Conservation (phyloP, 257 asterid genomes). For the Apocynum venetum region DNA sequence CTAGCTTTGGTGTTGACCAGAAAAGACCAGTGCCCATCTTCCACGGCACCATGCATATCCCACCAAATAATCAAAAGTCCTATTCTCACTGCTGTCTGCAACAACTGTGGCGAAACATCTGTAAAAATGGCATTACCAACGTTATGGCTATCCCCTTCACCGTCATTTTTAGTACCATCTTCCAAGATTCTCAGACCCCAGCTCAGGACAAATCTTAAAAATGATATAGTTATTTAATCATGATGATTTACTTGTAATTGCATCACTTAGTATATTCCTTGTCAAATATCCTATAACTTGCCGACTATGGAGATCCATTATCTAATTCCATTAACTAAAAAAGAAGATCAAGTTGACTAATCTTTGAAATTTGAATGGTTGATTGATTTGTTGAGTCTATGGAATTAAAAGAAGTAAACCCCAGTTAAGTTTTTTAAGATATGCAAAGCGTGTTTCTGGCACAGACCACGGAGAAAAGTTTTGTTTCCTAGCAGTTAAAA, state of each 20-base stretch:
- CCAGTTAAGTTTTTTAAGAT: no score
- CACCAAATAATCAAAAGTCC: no score
- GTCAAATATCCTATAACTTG: background rate
- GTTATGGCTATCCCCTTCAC: background rate
- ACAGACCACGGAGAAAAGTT: background rate
- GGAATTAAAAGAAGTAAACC: background rate
- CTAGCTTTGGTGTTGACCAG: no score
- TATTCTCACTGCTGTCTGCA: background rate
- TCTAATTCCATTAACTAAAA: background rate
- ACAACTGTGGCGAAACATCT: background rate
- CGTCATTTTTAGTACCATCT: conserved; percentile 6
- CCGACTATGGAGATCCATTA: background rate
- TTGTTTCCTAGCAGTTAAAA: no score
- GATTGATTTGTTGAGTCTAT: no score
- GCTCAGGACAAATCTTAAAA: background rate
- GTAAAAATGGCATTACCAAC: background rate
- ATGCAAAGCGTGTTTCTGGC: background rate
- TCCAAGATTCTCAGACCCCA: background rate
- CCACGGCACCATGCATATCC: no score
- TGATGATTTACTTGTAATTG: background rate
- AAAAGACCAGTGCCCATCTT: no score
- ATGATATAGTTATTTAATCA: background rate
- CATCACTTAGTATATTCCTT: background rate
- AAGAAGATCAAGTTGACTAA: background rate
- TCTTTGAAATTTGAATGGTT: background rate